Percentiles rank a stretch among this genome's conserved stretches.
phyloP scores from a whole-genome alignment of 1,139 yeast species.

The Yamadazyma friedrichii region DNA sequence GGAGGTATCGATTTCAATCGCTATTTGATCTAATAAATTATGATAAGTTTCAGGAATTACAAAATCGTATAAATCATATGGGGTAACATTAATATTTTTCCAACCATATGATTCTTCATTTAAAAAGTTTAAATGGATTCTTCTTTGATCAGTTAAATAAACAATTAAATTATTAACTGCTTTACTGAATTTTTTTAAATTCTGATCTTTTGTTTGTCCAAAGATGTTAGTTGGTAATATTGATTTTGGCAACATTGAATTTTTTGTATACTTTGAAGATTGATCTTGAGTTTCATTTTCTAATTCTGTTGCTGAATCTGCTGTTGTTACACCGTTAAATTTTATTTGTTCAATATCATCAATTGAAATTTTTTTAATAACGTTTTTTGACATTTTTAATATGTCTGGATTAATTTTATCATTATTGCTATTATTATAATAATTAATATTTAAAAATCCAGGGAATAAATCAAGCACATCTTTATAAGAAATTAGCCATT shows the following conservation, averaged over 20 bases:
- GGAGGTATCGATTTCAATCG: conserved; percentile 66
- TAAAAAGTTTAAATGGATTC: conserved; percentile 43
- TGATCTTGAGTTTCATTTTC: conserved; percentile 9
- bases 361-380: conserved; percentile 26
- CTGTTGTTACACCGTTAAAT: conserved; percentile 14
- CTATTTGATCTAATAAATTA: conserved; percentile 12
- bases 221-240: conserved; percentile 11
- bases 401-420: conserved; percentile 5
- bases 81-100: conserved; percentile 44
- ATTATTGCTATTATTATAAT: conserved; percentile 6
- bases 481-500: conserved; percentile 39
- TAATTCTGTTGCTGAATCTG: conserved; percentile 30
- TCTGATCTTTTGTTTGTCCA: conserved; percentile 20
- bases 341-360: conserved; percentile 24
- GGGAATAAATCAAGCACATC: conserved; percentile 41
- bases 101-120: conserved; percentile 36
- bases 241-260: conserved; percentile 2
- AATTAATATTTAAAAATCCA: conserved; percentile 34
- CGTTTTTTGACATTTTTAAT: conserved; percentile 15
- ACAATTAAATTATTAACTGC: conserved; percentile 56
- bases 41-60: conserved; percentile 14
- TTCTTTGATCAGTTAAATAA: conserved; percentile 54
- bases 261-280: conserved; percentile 4
- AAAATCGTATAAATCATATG: conserved; percentile 34
- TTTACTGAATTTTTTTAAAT: conserved; percentile 29